A percentile compares a stretch with the other conserved stretches of the same genome.
Evolutionary conservation across 2,329 filamentous ascomycete genomes (phyloP).

Genomic region (Aspergillus texensis): DNA sequence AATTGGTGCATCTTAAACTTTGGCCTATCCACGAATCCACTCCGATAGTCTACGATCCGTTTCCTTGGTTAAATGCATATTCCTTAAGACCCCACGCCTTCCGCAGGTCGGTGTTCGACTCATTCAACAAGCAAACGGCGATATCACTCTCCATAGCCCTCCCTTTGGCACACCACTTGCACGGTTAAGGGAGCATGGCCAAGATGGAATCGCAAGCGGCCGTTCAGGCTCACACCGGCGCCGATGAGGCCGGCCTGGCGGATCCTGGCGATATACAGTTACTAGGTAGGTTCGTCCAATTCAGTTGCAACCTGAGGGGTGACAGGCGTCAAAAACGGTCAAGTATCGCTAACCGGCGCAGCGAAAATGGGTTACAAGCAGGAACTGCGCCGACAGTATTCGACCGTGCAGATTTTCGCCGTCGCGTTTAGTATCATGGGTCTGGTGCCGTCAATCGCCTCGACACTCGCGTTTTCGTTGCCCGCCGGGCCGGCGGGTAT

Average conservation of each 20-base stretch:
- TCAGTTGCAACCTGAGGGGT: background rate
- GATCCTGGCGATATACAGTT: constrained; percentile 27
- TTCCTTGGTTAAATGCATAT: background rate
- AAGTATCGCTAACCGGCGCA: constrained; percentile 11
- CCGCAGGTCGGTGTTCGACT: background rate
- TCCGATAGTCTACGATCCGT: constrained; percentile 1
- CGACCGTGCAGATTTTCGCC: constrained; percentile 64
- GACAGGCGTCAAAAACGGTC: background rate
- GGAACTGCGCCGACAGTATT: constrained; percentile 64
- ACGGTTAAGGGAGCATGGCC: background rate
- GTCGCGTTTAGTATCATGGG: constrained; percentile 65
- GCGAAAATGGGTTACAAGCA: constrained; percentile 57
- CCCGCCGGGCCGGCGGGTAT: constrained; percentile 63
- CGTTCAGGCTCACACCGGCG: constrained; percentile 8
- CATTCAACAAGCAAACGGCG: background rate
- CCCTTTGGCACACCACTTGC: background rate
- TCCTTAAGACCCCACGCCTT: constrained; percentile 5
- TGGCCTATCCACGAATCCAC: background rate
- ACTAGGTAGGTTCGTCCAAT: constrained; percentile 23
- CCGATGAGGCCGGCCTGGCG: constrained; percentile 19
- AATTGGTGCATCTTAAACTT: background rate
- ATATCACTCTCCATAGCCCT: background rate
- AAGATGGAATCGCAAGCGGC: constrained; percentile 13
- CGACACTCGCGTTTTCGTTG: constrained; percentile 61
- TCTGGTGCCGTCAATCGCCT: constrained; percentile 62